Evolutionary conservation across 257 asterid genomes (phyloP), one percentile per base, ranked within the genome.

Genomic region (Przewalskia tangutica): DNA sequence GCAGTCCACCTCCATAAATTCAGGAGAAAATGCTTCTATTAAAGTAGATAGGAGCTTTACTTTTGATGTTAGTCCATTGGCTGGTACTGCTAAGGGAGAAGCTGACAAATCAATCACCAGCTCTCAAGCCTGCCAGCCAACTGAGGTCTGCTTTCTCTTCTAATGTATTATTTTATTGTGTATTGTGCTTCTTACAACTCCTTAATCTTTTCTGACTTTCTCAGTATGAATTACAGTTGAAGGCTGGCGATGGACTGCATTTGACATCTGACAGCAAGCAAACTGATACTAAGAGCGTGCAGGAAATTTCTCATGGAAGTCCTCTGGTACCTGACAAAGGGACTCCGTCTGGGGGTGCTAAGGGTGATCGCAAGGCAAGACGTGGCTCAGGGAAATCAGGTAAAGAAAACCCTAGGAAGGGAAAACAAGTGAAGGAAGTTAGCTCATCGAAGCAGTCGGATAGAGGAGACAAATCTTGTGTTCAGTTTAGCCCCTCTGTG

Each of bases 361-460:
- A 86, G 89, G 85, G 85, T 50, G 96, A 81, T 84, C 92, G 93
- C 55, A 96, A 94, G 88, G 23, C 94, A 84, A 90, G 95, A 86
- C 97, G 97, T 77, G 87, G 91, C 58, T 85, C 92, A 80, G 86
- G 89, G 86, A 93, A 85, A 83, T 83, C 92, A 58, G 92, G 84
- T 73, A 94, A 88, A 90, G 97, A 86, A 85, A 93, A 88, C 85
- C 87, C 87, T 56, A 92, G 82, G 86, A 94, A 89, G 84, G 95
- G 92, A 73, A 89, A 82, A 50, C 86, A 82, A 70, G 79, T 84
- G 70, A 91, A 90, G 83, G 97, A 87, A 86, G 85, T 84, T 64
- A 86, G 85, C 77, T 88, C 92, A 56, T 20, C 84, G 82, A 87
- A 81, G 89, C 95, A 85, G 87, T 59, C 84, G 7, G 93, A 86